Conservation (phyloP, 306 rosid species). For the Cicer cuneatum region DNA sequence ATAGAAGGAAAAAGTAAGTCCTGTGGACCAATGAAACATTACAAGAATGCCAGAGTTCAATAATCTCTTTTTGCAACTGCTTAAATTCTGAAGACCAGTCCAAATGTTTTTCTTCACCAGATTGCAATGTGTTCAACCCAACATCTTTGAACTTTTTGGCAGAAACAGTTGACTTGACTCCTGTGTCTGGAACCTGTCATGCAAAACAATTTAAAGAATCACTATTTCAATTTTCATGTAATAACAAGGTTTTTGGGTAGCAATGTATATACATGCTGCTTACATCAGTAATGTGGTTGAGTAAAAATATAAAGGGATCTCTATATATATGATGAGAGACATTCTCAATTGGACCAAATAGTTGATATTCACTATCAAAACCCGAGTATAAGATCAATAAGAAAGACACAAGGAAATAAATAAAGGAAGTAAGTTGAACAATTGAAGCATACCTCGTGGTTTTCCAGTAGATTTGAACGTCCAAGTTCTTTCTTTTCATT, state of each 20-base stretch:
- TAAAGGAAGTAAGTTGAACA: conserved; percentile 7
- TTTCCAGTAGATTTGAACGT: conserved; percentile 45
- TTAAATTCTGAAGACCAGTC: conserved; percentile 73
- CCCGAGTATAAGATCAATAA: conserved; percentile 7
- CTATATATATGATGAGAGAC: neutral
- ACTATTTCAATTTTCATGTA: conserved; percentile 18
- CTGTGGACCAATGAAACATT: conserved; percentile 83
- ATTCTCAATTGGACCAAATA: conserved; percentile 11
- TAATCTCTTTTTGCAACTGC: conserved; percentile 75
- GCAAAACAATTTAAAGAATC: conserved; percentile 36
- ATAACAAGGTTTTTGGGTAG: conserved; percentile 1
- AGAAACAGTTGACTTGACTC: conserved; percentile 20
- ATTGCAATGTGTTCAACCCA: conserved; percentile 64
- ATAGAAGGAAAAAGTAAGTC: conserved; percentile 85
- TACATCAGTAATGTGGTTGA: neutral
- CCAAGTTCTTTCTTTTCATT: conserved; percentile 42
- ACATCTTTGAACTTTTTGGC: conserved; percentile 62
- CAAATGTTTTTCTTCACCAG: conserved; percentile 55
- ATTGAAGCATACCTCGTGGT: conserved; percentile 59
- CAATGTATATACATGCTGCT: neutral
- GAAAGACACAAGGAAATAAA: conserved; percentile 8
- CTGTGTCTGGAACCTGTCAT: conserved; percentile 54
- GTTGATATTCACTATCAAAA: neutral
- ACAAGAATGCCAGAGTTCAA: conserved; percentile 82
- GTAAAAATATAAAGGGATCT: conserved; percentile 1